These are phyloP conservation scores for Aegilops longissima DNA, from an alignment of 176 grass and related monocot species.

Conservation along the genomic window DNA sequence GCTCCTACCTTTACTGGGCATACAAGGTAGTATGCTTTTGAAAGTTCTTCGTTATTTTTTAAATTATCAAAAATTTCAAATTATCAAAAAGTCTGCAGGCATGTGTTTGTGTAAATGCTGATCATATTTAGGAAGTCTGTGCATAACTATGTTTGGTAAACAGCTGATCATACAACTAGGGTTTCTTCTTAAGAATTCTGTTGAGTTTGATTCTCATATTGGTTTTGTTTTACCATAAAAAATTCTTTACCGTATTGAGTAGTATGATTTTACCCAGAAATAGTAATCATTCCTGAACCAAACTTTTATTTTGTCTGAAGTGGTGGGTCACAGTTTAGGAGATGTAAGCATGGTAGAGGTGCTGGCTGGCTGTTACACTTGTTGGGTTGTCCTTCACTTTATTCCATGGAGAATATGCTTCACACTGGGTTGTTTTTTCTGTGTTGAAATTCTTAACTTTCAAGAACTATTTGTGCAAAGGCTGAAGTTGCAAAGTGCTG, in stretches of 20 bases:
- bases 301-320: not conserved
- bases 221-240: not conserved
- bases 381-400: not conserved
- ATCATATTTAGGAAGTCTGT: not conserved
- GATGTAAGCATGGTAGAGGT: not conserved
- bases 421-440: not conserved
- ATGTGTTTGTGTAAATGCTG: not conserved
- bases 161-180: not conserved
- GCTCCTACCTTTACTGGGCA: constrained; percentile 88
- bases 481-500: constrained; percentile 8
- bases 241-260: not conserved
- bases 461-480: not conserved
- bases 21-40: constrained; percentile 61
- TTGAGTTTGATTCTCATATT: not conserved
- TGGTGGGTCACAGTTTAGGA: not conserved
- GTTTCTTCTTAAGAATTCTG: not conserved
- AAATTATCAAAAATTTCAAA: not conserved
- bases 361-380: not conserved
- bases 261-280: not conserved
- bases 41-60: not conserved
- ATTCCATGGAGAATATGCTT: not conserved
- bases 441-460: not conserved
- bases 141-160: not conserved
- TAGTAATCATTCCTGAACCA: not conserved
- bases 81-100: not conserved